A percentile compares a stretch with the other conserved stretches of the same genome.
phyloP scores from a whole-genome alignment of 1,284 basidiomycete species.

The Tremellales sp. region DNA sequence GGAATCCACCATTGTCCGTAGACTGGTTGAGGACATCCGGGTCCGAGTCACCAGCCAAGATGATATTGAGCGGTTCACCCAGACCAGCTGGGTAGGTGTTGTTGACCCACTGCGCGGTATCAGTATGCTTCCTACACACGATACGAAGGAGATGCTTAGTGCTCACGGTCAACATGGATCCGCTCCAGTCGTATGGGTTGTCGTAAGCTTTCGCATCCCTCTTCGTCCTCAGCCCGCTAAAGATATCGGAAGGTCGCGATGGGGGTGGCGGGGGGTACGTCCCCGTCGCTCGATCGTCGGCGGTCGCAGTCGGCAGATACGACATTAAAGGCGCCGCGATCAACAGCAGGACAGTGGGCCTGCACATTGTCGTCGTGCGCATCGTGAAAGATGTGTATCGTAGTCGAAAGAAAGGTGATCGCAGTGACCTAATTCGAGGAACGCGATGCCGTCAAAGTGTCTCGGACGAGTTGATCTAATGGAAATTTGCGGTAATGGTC shows the following conservation, averaged over 20 bases:
- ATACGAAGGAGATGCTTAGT: neutral
- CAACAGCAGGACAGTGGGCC: neutral
- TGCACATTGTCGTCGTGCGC: too few relatives aligned
- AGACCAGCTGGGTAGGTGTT: conserved; percentile 67
- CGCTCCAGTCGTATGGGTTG: conserved; percentile 18
- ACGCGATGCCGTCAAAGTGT: too few relatives aligned
- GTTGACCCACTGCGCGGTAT: conserved; percentile 53
- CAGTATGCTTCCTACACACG: neutral
- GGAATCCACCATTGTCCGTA: conserved; percentile 64
- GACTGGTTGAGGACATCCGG: conserved; percentile 62
- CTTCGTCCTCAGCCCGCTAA: neutral
- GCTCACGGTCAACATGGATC: conserved; percentile 32
- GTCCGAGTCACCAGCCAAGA: conserved; percentile 79
- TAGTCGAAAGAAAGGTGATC: too few relatives aligned
- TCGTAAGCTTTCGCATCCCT: conserved; percentile 11
- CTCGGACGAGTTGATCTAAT: too few relatives aligned
- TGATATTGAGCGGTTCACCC: conserved; percentile 84
- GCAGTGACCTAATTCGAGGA: too few relatives aligned
- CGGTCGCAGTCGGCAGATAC: neutral
- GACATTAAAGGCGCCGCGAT: neutral
- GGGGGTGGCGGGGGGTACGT: neutral
- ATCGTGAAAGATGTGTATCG: too few relatives aligned
- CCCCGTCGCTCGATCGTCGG: neutral
- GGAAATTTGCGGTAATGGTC: too few relatives aligned
- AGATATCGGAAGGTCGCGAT: neutral